Evolutionary conservation across 1,284 basidiomycete species (phyloP).

Genomic region (Spongispora temasekensis): DNA sequence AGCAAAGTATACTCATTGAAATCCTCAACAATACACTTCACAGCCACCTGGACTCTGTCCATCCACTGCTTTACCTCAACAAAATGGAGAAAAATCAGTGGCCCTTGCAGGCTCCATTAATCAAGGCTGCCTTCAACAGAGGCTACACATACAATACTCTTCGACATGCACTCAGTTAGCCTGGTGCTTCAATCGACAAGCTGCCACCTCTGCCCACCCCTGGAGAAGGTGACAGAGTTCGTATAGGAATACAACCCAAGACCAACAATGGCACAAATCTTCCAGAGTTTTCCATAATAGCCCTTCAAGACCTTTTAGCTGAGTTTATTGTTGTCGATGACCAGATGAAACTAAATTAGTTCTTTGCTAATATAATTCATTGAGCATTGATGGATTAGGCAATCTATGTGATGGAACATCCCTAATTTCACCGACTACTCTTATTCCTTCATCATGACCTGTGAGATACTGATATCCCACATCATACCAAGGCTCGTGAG

Average conservation of each 20-base stretch:
- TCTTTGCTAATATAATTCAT: neutral
- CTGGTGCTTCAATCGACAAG: neutral
- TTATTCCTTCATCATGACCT: neutral
- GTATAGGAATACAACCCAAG: neutral
- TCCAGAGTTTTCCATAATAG: neutral
- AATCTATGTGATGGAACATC: neutral
- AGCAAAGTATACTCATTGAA: neutral
- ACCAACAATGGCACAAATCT: neutral
- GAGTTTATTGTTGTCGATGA: neutral
- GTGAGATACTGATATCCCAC: neutral
- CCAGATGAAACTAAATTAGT: neutral
- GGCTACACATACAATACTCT: neutral
- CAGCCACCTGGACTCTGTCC: neutral
- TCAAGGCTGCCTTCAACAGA: neutral
- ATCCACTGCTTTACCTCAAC: neutral
- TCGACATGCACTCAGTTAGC: neutral
- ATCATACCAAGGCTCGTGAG: neutral
- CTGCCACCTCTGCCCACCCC: neutral
- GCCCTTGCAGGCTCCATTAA: neutral
- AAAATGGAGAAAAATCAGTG: neutral
- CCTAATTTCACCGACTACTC: neutral
- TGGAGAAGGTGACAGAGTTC: neutral
- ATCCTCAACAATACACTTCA: neutral
- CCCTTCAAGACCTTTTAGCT: neutral
- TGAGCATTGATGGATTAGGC: neutral